Evolutionary conservation across 2,329 filamentous ascomycete genomes (phyloP), one percentile per base, ranked within the genome.

Genomic region (Daldinia sp.): DNA sequence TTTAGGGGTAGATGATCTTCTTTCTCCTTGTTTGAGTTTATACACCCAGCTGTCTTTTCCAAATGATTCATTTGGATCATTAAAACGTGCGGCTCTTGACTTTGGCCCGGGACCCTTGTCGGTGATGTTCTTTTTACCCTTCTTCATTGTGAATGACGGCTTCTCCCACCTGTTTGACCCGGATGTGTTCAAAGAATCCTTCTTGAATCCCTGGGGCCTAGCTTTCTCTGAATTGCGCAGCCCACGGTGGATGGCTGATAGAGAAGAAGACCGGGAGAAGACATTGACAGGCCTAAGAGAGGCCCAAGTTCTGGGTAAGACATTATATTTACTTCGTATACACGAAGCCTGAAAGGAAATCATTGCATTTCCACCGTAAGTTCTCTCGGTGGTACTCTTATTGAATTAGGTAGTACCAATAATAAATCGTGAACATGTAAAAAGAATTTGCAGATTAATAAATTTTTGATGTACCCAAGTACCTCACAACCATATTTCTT

Each of bases 221-320:
- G 76, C 74, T 61, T 78, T 78, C 63, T 81, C 71, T 20, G 80
- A 82, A 39, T 74, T 68, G 28, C 89, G 87, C 61, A 93, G 83
- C 13, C 91, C 91, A 51, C 86, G 84, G 71, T 89, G 87, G 74
- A 94, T 93, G 48, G 90, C 91, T 9, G 90, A 91, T 67, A 93
- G 84, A 46, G 89, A 90, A 23, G 86, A 85, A 75, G 81, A 75
- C 67, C 85, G 83, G 37, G 68, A 75, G 60, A 63, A 63, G 66
- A 67, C 48, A 65, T 63, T 48, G 46, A 57, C 51, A 58, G 67
- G 23, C 44, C 56, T 65, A 9, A 55, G 63, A 18, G 60, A 20
- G 41, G 39, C 58, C 30, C 64, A 60, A 28, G 50, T 18, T 63
- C 61, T 72, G 18, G 65, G 50, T 42, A 76, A 68, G 65, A 73